Conservation (phyloP, 2,329 filamentous ascomycete genomes). For the Aspergillus sp. region DNA sequence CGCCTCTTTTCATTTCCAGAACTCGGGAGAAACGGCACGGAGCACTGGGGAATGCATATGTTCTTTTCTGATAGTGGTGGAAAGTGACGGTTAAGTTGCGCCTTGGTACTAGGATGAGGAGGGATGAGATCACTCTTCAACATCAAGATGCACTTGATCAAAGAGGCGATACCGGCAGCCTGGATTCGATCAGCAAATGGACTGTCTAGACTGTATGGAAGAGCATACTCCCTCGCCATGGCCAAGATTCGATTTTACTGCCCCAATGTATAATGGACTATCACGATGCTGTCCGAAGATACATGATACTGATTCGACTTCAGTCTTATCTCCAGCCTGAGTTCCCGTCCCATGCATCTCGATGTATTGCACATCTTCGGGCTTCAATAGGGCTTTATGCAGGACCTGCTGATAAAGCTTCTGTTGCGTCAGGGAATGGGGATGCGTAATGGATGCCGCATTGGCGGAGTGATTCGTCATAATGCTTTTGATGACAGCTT, state of each 20-base stretch:
- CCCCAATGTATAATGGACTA: conserved; percentile 53
- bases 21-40: conserved; percentile 27
- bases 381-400: conserved; percentile 28
- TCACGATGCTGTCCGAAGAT: conserved; percentile 39
- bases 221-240: conserved; percentile 49
- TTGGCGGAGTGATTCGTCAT: conserved; percentile 40
- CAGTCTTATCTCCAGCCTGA: conserved; percentile 34
- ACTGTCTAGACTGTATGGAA: background rate
- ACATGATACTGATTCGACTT: conserved; percentile 30
- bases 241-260: conserved; percentile 59
- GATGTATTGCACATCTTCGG: conserved; percentile 31
- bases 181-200: background rate
- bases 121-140: conserved; percentile 28
- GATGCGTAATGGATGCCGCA: conserved; percentile 41
- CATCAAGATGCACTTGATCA: conserved; percentile 35
- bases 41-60: conserved; percentile 38
- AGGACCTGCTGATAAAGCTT: conserved; percentile 33
- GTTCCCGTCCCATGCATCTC: conserved; percentile 39
- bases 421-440: conserved; percentile 34
- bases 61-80: conserved; percentile 8
- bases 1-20: conserved; percentile 31
- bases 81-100: conserved; percentile 41
- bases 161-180: conserved; percentile 44
- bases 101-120: conserved; percentile 32
- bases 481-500: conserved; percentile 38